phyloP scores from a whole-genome alignment of 1,284 basidiomycete species.

The Tylopilus orsonianus region DNA sequence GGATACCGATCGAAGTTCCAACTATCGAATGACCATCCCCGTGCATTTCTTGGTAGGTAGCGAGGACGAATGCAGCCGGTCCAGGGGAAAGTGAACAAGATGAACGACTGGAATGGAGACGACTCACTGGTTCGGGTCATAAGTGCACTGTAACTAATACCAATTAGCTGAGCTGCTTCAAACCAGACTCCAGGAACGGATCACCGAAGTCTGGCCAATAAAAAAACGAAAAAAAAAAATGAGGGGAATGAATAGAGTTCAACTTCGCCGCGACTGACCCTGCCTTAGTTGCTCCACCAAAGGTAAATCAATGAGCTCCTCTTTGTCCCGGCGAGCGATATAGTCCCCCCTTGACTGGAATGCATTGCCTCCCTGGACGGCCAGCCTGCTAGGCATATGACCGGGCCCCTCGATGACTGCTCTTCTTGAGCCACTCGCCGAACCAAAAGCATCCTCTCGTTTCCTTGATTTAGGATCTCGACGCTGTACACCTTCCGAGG shows the following conservation, averaged over 20 bases:
- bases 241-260: neutral
- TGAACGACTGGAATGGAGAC: slow-evolving; percentile 8
- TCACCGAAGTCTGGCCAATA: slow-evolving; percentile 43
- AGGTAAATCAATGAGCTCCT: slow-evolving; percentile 42
- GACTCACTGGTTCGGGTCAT: slow-evolving; percentile 11
- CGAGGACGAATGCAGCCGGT: neutral
- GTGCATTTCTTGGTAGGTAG: neutral
- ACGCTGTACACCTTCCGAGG: slow-evolving; percentile 33
- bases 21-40: neutral
- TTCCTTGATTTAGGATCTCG: slow-evolving; percentile 43
- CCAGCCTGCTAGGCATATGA: slow-evolving; percentile 14
- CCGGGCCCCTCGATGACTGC: slow-evolving; percentile 23
- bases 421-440: slow-evolving; percentile 24
- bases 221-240: slow-evolving; percentile 3
- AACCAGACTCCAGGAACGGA: slow-evolving; percentile 41
- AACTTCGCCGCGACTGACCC: slow-evolving; percentile 30
- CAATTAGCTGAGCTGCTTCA: slow-evolving; percentile 23
- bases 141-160: neutral
- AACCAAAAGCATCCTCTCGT: slow-evolving; percentile 38
- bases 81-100: slow-evolving; percentile 19
- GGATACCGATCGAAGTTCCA: slow-evolving; percentile 1
- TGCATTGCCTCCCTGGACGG: slow-evolving; percentile 22
- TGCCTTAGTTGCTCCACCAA: slow-evolving; percentile 41
- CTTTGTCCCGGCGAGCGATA: slow-evolving; percentile 34
- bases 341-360: slow-evolving; percentile 31